phyloP scores from a whole-genome alignment of 176 grass and related monocot genomes.

The Oryza glaberrima region DNA sequence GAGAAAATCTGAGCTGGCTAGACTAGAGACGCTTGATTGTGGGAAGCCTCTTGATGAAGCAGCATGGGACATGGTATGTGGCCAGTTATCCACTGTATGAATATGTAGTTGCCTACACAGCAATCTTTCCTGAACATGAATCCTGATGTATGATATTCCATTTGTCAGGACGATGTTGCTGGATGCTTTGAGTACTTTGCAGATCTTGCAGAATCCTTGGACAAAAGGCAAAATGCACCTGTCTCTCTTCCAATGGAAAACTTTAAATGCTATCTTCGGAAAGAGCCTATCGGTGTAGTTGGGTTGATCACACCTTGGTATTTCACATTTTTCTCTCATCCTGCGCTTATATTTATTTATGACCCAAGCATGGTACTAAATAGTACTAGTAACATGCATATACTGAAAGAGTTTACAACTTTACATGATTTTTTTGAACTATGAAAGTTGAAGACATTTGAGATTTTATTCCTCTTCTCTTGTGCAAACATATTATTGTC shows the following conservation, averaged over 20 bases:
- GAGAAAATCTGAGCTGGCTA: constrained; percentile 83
- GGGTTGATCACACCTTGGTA: constrained; percentile 97
- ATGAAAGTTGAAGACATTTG: not conserved
- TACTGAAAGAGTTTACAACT: constrained; percentile 9
- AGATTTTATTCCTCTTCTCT: not conserved
- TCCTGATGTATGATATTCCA: constrained; percentile 30
- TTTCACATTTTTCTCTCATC: not conserved
- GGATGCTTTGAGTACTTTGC: constrained; percentile 97
- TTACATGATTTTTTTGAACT: not conserved
- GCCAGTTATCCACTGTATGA: constrained; percentile 1
- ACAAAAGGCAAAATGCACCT: constrained; percentile 79
- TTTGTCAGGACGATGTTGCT: constrained; percentile 93
- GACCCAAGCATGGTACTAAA: not conserved
- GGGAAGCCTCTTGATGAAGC: constrained; percentile 99
- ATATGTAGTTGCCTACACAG: not conserved
- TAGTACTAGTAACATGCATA: not conserved
- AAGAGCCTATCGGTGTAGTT: constrained; percentile 95
- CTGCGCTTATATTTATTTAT: not conserved
- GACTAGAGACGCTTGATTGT: constrained; percentile 80
- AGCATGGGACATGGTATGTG: constrained; percentile 87
- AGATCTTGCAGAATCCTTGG: constrained; percentile 76
- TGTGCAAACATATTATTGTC: not conserved
- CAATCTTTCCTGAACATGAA: not conserved
- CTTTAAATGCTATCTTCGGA: constrained; percentile 82
- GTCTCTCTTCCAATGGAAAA: constrained; percentile 86